Evolutionary conservation across 306 rosid species (phyloP), one percentile per base, ranked within the genome.

Genomic region (Quercus rubra): DNA sequence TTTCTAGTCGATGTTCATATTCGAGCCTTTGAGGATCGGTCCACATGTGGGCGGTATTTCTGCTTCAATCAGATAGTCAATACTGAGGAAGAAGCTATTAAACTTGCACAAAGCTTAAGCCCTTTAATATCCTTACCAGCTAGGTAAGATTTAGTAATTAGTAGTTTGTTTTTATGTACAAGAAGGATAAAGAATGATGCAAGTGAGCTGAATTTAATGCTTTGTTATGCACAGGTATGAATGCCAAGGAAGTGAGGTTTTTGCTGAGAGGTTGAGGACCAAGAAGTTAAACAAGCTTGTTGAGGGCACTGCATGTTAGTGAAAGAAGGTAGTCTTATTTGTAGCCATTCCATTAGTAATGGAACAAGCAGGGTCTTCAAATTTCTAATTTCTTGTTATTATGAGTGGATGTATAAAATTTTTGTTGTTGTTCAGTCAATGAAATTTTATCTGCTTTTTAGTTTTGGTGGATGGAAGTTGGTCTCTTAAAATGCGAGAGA

Each of bases 81-180:
- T 10, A 71, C 81, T 9, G 84, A 88, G 54, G 87, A 85, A 20
- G 81, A 75, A 75, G 77, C 91, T 35, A 23, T 85, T 8, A 83
- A 85, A 46, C 89, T 87, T 61, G 83, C 89, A 0, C 61, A 71
- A 28, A 75, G 59, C 62, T 80, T 87, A 78, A 85, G 75, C 75
- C 89, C 91, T 74, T 73, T 82, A 62, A 79, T 79, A n/a, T 77
- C 90, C 13, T n/a, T 87, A 5, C 90, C 90, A 54, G 79, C 78
- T 12, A 77, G 81, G 86, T 87, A 69, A 46, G 56, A 76, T 43
- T 11, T 69, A 43, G 55, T 43, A 51, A 54, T 21, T 27, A 9
- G 49, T 2, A 10, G 52, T 5, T 23, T 55, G 6, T 41, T 79
- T 63, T 15, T 28, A 6, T 20, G 25, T 55, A 6, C 12, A 11